Evolutionary conservation across 805 yeast species (phyloP), one percentile per base, ranked within the genome.

Genomic region (Myxozyma neotropica): DNA sequence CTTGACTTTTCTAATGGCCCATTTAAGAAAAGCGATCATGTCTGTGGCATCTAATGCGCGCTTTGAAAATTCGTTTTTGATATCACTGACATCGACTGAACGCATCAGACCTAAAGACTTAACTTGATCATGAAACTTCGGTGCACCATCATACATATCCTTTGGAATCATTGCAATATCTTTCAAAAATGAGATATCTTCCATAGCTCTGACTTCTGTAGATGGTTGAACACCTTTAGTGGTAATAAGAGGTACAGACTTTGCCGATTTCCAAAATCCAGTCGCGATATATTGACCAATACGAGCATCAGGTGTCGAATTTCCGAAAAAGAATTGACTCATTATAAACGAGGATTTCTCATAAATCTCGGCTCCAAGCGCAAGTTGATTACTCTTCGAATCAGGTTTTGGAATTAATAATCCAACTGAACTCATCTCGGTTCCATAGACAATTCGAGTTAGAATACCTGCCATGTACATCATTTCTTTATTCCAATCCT

Each of bases 401-500:
- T 52, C 45, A 19, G 23, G 48, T 21, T 55, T 24, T 3, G 57
- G 60, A 1, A 55, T n/a, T 21, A 52, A 38, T 47, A 43, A 4
- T 7, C 54, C 58, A 8, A 63, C 36, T 6, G 45, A 6, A 6
- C 10, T 39, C 60, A 75, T 69, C 62, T 75, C 78, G 27, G 62
- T 44, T 38, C 74, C 78, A 51, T 72, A 76, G 0, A 72, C 70
- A 15, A 70, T 70, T 3, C 78, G 66, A 6, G 72, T 64, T 55
- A 76, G 53, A 2, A 74, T 62, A 1, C 79, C 79, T 4, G 75
- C 73, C 71, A 73, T 70, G 46, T 69, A 72, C 24, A 75, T 69
- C 72, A 75, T 68, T 51, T 74, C 71, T 31, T 68, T 59, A 60
- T 75, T 75, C 79, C 79, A 75, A 53, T 73, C 76, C 54, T 72